phyloP scores from a whole-genome alignment of 2,329 filamentous ascomycete species.

The Talaromyces marneffei region DNA sequence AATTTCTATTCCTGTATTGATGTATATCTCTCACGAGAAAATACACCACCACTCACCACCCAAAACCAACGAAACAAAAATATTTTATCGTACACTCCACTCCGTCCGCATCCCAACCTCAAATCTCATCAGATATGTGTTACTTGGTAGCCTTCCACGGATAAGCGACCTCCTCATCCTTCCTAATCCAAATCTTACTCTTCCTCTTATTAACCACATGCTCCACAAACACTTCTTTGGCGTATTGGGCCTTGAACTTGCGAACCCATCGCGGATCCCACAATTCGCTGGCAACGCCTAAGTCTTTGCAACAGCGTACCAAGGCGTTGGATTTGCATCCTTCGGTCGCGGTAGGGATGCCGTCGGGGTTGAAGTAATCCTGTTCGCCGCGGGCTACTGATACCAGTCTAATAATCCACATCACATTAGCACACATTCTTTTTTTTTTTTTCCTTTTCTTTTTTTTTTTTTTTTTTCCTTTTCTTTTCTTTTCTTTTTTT shows the following conservation, averaged over 20 bases:
- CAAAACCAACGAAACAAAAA: no score
- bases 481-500: no score
- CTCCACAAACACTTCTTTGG: constrained; percentile 82
- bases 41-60: no score
- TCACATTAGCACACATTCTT: not conserved
- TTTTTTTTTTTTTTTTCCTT: no score
- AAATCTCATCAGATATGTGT: no score
- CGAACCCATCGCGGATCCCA: constrained; percentile 94
- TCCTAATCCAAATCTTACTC: constrained; percentile 79
- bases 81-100: not conserved
- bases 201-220: constrained; percentile 81
- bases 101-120: no score
- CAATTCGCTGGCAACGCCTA: constrained; percentile 88
- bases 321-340: constrained; percentile 97
- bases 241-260: constrained; percentile 68
- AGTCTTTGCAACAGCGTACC: constrained; percentile 97
- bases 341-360: constrained; percentile 89
- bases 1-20: not conserved
- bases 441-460: no score
- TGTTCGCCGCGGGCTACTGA: constrained; percentile 92
- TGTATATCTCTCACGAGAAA: no score
- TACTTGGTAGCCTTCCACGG: constrained; percentile 52
- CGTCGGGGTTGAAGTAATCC: constrained; percentile 83
- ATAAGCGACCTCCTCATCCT: constrained; percentile 68
- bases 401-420: constrained; percentile 60